Base-by-base conservation (phyloP, 257 asterid genomes). In the Salvia hispanica region DNA sequence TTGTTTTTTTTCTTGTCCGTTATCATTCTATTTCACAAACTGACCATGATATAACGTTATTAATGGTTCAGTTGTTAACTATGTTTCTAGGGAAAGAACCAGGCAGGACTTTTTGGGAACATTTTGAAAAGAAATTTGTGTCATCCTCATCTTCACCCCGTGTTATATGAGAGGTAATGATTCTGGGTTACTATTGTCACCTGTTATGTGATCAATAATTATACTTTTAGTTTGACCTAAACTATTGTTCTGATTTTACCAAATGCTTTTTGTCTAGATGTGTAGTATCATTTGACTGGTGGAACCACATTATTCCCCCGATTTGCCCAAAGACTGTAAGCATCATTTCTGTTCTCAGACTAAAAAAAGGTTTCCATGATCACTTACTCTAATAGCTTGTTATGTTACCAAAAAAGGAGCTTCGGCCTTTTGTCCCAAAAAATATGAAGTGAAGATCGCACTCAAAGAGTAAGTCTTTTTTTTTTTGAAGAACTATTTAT, bases 301-400 rank as follows among this genome's bases (percentile, higher is more conserved):
- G 99, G 99, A 64, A 84, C 85, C 84, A 88, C 96, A 43, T 73
- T 85, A 70, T 94, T 94, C 73, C 97, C 97, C 79, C 86, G 83
- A 65, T 94, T 94, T 85, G 84, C 97, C 61, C 76, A 83, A 83
- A 88, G 99, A 86, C 82, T 93, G 99, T 93, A 85, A 90, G 99
- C 72, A 54, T 67, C 62, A 16, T 48, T 45, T 39, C 33, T 46
- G 42, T 18, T 9, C 66, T 40, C 60, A 11, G 59, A 14, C 34
- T 28, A n/a, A 3, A 48, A 37, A 7, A 57, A 54, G 25, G 16
- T 55, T 72, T 31, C 25, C n/a, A 25, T 37, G 66, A 65, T 21
- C 3, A 40, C 48, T 56, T 46, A 58, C 13, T 36, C 14, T 72
- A 10, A 61, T 57, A 58, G 45, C 65, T 6, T 8, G 66, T 69